Evolutionary conservation across 768 basidiomycete species (phyloP).

Genomic region (Postia placenta): DNA sequence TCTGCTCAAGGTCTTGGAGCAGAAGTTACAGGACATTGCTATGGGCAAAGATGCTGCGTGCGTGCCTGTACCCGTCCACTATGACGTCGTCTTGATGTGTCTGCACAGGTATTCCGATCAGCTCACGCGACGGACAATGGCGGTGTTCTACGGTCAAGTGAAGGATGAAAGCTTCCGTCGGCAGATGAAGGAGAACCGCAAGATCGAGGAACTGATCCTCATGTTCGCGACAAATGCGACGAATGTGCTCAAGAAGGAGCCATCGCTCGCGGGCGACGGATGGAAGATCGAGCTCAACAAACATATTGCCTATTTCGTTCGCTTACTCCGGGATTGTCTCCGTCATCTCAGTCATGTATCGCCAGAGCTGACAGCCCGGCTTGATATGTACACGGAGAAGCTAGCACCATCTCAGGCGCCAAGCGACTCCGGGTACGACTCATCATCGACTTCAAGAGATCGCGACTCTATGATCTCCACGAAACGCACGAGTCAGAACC

Average conservation of each 20-base stretch:
- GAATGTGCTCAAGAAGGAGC: slow-evolving; percentile 83
- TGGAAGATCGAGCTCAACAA: slow-evolving; percentile 94
- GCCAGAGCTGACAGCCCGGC: slow-evolving; percentile 71
- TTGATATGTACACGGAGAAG: slow-evolving; percentile 82
- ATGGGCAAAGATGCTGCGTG: slow-evolving; percentile 90
- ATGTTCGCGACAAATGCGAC: slow-evolving; percentile 94
- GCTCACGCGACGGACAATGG: slow-evolving; percentile 83
- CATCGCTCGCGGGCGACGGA: slow-evolving; percentile 71
- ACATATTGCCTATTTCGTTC: slow-evolving; percentile 86
- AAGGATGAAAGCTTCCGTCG: slow-evolving; percentile 78
- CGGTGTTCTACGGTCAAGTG: slow-evolving; percentile 88
- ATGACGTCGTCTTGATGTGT: background rate
- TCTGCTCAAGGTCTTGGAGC: slow-evolving; percentile 84
- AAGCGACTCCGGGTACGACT: slow-evolving; percentile 64
- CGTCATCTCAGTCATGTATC: slow-evolving; percentile 69
- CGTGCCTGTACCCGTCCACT: slow-evolving; percentile 33
- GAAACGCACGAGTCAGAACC: slow-evolving; percentile 32
- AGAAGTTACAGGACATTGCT: slow-evolving; percentile 84
- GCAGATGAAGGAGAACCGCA: slow-evolving; percentile 93
- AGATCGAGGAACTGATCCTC: slow-evolving; percentile 95
- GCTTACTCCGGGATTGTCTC: slow-evolving; percentile 77
- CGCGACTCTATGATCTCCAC: slow-evolving; percentile 42
- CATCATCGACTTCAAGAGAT: slow-evolving; percentile 51
- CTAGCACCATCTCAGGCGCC: slow-evolving; percentile 54
- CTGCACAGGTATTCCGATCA: slow-evolving; percentile 77